Conservation (phyloP, 805 yeast species). For the Wickerhamiella occidentalis region DNA sequence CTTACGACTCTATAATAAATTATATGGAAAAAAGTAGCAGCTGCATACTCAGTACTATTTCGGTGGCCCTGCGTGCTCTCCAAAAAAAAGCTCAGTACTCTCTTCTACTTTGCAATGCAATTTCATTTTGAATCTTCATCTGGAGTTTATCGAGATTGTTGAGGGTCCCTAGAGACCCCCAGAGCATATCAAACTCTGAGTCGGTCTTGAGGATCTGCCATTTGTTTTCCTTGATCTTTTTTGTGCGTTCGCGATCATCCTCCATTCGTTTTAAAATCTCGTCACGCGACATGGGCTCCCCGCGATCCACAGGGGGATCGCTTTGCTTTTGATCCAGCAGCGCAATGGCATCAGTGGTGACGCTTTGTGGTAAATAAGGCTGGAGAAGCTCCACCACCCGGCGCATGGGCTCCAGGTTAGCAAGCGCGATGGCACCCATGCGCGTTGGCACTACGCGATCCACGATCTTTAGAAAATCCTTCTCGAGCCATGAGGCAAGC, state of each 20-base stretch:
- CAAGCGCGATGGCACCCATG: constrained; percentile 19
- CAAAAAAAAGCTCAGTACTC: too few species aligned
- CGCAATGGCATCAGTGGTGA: not conserved
- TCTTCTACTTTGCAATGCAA: constrained; percentile 28
- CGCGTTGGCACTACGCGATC: constrained; percentile 23
- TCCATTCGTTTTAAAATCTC: constrained; percentile 74
- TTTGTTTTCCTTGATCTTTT: constrained; percentile 64
- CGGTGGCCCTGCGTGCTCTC: too few species aligned
- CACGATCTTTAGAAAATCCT: constrained; percentile 14
- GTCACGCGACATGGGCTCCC: constrained; percentile 27
- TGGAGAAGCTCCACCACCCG: constrained; percentile 16
- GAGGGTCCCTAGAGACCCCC: constrained; percentile 30
- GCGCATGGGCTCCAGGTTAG: constrained; percentile 17
- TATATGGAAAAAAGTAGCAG: too few species aligned
- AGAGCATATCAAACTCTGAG: constrained; percentile 38
- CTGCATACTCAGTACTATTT: too few species aligned
- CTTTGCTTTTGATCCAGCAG: not conserved
- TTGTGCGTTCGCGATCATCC: constrained; percentile 79
- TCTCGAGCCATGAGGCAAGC: constrained; percentile 2
- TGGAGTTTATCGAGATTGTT: constrained; percentile 39
- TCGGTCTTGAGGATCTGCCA: constrained; percentile 51
- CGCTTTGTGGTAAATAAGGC: not conserved
- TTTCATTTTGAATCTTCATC: constrained; percentile 42
- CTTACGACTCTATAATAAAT: too few species aligned
- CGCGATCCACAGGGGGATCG: constrained; percentile 11